Percentiles rank a stretch among this genome's conserved stretches.
phyloP scores from a whole-genome alignment of 1,139 yeast genomes.

The Suhomyces terraborum region DNA sequence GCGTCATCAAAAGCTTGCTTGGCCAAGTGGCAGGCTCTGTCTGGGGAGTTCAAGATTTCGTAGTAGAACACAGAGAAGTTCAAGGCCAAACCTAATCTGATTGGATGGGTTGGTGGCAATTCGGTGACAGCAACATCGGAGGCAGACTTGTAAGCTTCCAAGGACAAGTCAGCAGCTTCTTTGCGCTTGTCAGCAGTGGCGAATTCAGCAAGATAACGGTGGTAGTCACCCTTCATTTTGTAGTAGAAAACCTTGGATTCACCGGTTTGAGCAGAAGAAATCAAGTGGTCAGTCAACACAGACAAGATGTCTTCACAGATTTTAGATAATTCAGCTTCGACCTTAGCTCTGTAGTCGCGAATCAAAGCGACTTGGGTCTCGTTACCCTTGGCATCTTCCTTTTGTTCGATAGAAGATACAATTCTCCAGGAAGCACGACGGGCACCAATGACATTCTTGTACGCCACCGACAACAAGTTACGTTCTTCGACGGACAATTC shows the following conservation, averaged over 20 bases:
- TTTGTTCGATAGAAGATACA: constrained; percentile 95
- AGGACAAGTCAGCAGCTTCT: constrained; percentile 88
- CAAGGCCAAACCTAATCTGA: constrained; percentile 95
- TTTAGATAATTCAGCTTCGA: constrained; percentile 88
- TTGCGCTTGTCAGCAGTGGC: constrained; percentile 90
- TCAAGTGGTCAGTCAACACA: constrained; percentile 85
- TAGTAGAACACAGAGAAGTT: constrained; percentile 98
- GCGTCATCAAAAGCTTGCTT: constrained; percentile 99
- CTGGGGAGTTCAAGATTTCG: constrained; percentile 97
- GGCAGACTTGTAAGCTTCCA: constrained; percentile 93
- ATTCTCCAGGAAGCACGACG: constrained; percentile 99
- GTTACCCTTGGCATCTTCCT: constrained; percentile 95
- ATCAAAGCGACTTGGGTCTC: constrained; percentile 85
- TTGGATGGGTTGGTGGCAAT: constrained; percentile 98
- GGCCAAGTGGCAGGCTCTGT: constrained; percentile 97
- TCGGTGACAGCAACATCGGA: constrained; percentile 96
- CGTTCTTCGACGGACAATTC: constrained; percentile 97
- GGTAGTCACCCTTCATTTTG: constrained; percentile 99
- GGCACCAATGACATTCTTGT: constrained; percentile 98
- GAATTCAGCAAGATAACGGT: constrained; percentile 97
- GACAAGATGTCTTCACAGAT: constrained; percentile 92
- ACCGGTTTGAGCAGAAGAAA: constrained; percentile 93
- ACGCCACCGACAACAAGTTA: constrained; percentile 93
- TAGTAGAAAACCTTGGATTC: constrained; percentile 97
- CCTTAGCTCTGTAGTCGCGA: constrained; percentile 92